Base-by-base conservation (phyloP, 2,329 filamentous ascomycete genomes). In the Colletotrichum lindemuthianum region DNA sequence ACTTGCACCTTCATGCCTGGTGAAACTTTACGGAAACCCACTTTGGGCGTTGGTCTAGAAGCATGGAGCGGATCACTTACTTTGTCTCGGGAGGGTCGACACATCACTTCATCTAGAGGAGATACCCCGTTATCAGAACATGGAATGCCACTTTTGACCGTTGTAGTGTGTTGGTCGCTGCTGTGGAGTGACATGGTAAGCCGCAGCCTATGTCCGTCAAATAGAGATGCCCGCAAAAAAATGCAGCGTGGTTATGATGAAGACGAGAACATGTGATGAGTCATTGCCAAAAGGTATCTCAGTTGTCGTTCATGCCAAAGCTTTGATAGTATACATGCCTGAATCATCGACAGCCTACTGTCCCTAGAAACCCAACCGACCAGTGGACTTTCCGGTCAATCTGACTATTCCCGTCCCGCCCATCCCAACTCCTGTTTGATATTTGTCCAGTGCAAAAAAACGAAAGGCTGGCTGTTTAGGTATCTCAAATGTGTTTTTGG, bases 121-220 rank as follows among this genome's bases (percentile, higher is more conserved):
- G 76, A 81, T 81, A 81, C 78, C 79, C 78, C 70, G 69, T 66
- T 55, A 24, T 24, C 24, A 24, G 24, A 24, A 4, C 24, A 24
- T 24, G 4, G 24, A 24, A 3, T 24, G 24, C 24, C 24, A 24
- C 5, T 24, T 24, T 24, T 24, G 24, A 4, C 24, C 24, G 24
- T 24, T 24, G 24, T 24, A 3, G 24, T 24, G 24, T 24, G 24
- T 24, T 24, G 24, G 4, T 24, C 24, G 24, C 24, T 24, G 24
- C 24, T 24, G 5, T 24, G 24, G 24, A 24, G 24, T 24, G 24
- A 24, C 5, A 24, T 24, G 24, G 24, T 24, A 5, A 24, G 24
- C 24, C 24, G 5, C 24, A 24, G 24, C 4, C 5, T 24, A 4
- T 24, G 24, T 24, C 24, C 24, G 24, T 24, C 24, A 24, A 24